phyloP scores from a whole-genome alignment of 768 basidiomycete genomes.

The Piloderma croceum region DNA sequence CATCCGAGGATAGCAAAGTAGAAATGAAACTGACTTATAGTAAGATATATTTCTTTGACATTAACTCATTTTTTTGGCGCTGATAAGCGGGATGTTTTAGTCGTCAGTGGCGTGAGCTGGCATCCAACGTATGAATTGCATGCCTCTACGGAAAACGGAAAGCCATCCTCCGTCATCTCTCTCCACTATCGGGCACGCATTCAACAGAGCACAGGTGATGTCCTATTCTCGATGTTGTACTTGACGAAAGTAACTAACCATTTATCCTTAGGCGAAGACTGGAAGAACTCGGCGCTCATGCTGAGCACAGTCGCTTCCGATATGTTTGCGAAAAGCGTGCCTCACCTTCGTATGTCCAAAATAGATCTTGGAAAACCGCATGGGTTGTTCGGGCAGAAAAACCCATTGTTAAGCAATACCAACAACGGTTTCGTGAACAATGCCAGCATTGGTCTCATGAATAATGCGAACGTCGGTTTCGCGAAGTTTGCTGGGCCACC shows the following conservation, averaged over 20 bases:
- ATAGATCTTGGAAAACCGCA: conserved; percentile 15
- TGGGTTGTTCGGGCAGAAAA: not conserved
- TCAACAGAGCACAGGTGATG: conserved; percentile 45
- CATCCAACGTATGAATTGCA: conserved; percentile 54
- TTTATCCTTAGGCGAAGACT: conserved; percentile 67
- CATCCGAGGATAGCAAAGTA: conserved; percentile 31
- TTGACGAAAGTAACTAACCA: too few species aligned
- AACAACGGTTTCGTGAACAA: too few species aligned
- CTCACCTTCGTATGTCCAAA: conserved; percentile 27
- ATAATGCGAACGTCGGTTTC: too few species aligned
- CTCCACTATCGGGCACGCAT: conserved; percentile 54
- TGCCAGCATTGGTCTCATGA: too few species aligned
- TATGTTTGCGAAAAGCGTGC: conserved; percentile 29
- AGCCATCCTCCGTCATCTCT: conserved; percentile 37
- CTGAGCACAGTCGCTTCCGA: conserved; percentile 46
- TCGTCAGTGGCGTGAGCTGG: conserved; percentile 49
- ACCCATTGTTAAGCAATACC: not conserved
- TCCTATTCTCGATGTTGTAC: too few species aligned
- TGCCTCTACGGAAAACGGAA: conserved; percentile 40
- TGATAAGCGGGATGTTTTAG: conserved; percentile 22
- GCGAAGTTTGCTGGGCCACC: too few species aligned
- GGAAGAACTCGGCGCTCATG: conserved; percentile 44
- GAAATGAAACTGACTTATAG: conserved; percentile 51
- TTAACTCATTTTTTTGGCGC: not conserved
- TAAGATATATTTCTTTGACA: conserved; percentile 20